These are phyloP conservation scores for Didymella sp. DNA, from an alignment of 2,329 filamentous ascomycete species.

Conservation along the genomic window DNA sequence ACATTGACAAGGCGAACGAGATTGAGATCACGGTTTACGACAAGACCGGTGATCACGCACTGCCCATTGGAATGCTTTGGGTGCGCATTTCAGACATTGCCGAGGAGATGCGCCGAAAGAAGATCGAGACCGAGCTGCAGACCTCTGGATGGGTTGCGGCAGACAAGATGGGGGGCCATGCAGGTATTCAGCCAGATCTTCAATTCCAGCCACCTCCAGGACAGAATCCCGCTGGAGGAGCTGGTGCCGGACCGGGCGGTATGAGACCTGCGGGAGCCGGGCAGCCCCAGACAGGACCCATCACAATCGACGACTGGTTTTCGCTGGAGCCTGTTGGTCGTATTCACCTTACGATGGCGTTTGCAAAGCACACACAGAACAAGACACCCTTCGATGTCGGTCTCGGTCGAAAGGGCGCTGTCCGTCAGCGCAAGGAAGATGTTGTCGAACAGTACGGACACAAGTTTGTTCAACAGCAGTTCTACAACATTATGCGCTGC, in stretches of 20 bases:
- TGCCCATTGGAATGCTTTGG: slow-evolving; percentile 95
- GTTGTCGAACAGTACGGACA: slow-evolving; percentile 98
- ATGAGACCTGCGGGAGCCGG: slow-evolving; percentile 51
- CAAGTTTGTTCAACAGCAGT: slow-evolving; percentile 98
- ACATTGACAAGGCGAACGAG: slow-evolving; percentile 98
- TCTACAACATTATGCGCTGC: slow-evolving; percentile 99
- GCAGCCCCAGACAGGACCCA: slow-evolving; percentile 60
- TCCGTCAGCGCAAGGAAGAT: slow-evolving; percentile 97
- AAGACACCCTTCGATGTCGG: slow-evolving; percentile 84
- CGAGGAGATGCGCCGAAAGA: slow-evolving; percentile 96
- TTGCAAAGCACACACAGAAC: slow-evolving; percentile 87
- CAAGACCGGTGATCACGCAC: slow-evolving; percentile 84
- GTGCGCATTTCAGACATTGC: slow-evolving; percentile 95
- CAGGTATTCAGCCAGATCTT: slow-evolving; percentile 59
- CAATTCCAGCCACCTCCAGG: slow-evolving; percentile 61
- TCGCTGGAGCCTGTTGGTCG: slow-evolving; percentile 92
- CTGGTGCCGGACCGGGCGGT: slow-evolving; percentile 48
- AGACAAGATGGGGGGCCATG: slow-evolving; percentile 81
- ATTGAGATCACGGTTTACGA: slow-evolving; percentile 98
- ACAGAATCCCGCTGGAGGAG: slow-evolving; percentile 50
- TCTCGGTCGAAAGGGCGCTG: slow-evolving; percentile 91
- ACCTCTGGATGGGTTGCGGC: slow-evolving; percentile 96
- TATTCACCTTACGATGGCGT: slow-evolving; percentile 89
- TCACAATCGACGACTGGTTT: slow-evolving; percentile 91
- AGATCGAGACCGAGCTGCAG: slow-evolving; percentile 94